Conservation (phyloP, 345 rosid genomes). For the Brassica napus region DNA sequence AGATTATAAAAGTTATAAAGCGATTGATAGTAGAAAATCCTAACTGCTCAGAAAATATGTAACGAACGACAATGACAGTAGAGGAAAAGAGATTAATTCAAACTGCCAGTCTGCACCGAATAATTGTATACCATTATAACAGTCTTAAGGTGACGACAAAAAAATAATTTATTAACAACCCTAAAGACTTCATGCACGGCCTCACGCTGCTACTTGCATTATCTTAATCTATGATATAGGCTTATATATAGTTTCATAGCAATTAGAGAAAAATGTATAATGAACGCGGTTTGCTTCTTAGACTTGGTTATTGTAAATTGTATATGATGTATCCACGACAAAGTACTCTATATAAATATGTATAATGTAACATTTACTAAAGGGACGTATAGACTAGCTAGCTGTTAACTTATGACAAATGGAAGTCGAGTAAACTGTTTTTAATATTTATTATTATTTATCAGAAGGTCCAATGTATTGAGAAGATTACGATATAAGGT, state of each 20-base stretch:
- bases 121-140: background rate
- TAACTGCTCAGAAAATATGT: conserved; percentile 32
- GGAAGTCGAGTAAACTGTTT: background rate
- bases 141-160: background rate
- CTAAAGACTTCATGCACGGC: conserved; percentile 31
- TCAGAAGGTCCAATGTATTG: background rate
- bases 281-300: conserved; percentile 10
- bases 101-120: conserved; percentile 36
- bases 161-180: conserved; percentile 14
- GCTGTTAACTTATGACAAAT: background rate
- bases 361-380: background rate
- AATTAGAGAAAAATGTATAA: background rate
- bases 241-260: background rate
- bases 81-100: conserved; percentile 18
- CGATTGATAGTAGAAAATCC: background rate
- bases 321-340: background rate
- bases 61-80: conserved; percentile 32
- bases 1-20: conserved; percentile 8
- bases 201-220: conserved; percentile 15
- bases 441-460: background rate
- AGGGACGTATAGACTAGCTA: background rate
- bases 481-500: conserved; percentile 8
- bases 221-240: background rate
- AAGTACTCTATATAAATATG: background rate
- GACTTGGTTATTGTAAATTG: background rate